A percentile compares a stretch with the other conserved stretches of the same genome.
These are phyloP conservation scores for Myxozyma geophila DNA, from an alignment of 805 yeast species.

Conservation along the genomic window DNA sequence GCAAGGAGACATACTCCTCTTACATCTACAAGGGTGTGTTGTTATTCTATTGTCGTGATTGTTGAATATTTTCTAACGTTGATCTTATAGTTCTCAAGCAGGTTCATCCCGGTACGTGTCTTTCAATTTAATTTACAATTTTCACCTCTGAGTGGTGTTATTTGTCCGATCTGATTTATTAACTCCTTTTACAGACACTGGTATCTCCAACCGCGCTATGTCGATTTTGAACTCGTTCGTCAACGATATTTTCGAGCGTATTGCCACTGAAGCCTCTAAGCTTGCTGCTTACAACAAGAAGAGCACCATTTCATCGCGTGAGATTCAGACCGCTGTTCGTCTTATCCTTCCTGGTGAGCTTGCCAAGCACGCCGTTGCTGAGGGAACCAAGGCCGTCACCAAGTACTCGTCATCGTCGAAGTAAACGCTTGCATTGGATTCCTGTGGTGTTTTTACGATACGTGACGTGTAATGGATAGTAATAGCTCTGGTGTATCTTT, in stretches of 20 bases:
- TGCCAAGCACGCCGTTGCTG: constrained; percentile 98
- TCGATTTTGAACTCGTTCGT: constrained; percentile 98
- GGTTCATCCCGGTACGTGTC: constrained; percentile 78
- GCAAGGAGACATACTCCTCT: constrained; percentile 98
- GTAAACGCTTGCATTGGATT: not conserved
- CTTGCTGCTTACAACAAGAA: constrained; percentile 98
- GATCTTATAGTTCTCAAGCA: constrained; percentile 74
- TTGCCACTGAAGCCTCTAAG: constrained; percentile 96
- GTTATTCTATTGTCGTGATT: not conserved
- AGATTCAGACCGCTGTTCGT: constrained; percentile 98
- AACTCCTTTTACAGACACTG: constrained; percentile 59
- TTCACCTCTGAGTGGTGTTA: constrained; percentile 5
- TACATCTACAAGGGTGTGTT: constrained; percentile 79
- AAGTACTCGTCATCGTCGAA: constrained; percentile 38
- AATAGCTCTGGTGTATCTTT: constrained; percentile 24
- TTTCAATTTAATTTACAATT: no score
- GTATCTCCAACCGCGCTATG: constrained; percentile 99
- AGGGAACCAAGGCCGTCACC: constrained; percentile 59
- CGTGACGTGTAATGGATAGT: constrained; percentile 15
- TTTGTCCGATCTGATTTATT: not conserved
- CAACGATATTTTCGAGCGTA: constrained; percentile 97
- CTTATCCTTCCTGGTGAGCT: constrained; percentile 97
- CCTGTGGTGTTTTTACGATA: constrained; percentile 11
- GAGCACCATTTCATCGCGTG: constrained; percentile 97
- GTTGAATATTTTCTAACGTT: not conserved